Percentiles rank a stretch among this genome's conserved stretches.
These are phyloP conservation scores for Neurospora sp. DNA, from an alignment of 495 filamentous ascomycete genomes.

Conservation along the genomic window DNA sequence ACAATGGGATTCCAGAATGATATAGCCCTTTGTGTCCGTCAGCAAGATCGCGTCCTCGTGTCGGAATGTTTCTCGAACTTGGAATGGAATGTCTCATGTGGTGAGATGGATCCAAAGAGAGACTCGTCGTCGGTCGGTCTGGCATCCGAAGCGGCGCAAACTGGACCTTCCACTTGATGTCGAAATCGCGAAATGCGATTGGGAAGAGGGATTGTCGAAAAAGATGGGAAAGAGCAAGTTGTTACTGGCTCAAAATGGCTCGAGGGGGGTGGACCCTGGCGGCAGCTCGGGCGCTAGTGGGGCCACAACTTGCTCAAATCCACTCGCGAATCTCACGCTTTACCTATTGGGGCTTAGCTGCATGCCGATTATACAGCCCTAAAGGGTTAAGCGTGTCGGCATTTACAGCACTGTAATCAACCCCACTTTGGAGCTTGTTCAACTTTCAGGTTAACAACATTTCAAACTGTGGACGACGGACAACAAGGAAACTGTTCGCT, in stretches of 20 bases:
- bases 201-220: neutral
- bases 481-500: neutral
- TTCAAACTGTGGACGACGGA: neutral
- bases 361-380: neutral
- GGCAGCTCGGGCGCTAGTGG: constrained; percentile 11
- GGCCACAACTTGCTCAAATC: constrained; percentile 42
- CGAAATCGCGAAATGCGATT: neutral
- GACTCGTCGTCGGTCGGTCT: neutral
- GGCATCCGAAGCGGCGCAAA: neutral
- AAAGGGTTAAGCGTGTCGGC: neutral
- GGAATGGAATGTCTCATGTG: neutral
- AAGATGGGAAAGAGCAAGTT: constrained; percentile 16
- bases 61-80: neutral
- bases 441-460: neutral
- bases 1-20: neutral
- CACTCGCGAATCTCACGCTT: constrained; percentile 16
- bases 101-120: neutral
- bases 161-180: neutral
- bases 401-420: neutral
- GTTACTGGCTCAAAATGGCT: constrained; percentile 12
- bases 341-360: neutral
- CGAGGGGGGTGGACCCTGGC: neutral
- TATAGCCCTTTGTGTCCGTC: neutral
- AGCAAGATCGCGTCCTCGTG: neutral
- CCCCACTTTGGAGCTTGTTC: neutral